Evolutionary conservation across 2,329 filamentous ascomycete species (phyloP).

Genomic region (Helminthosporium solani): DNA sequence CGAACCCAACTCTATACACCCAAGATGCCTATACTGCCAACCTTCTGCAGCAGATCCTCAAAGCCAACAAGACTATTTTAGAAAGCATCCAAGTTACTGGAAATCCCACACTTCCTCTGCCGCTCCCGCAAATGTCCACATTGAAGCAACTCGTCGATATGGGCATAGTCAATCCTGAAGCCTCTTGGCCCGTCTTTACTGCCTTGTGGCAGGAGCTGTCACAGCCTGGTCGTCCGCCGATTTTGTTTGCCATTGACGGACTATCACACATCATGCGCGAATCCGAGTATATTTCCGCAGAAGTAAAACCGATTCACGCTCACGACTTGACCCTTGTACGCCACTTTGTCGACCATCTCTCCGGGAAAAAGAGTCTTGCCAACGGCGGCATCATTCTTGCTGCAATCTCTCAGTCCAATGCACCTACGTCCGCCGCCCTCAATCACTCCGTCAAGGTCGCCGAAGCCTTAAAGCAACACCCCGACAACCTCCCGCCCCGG

Average conservation of each 20-base stretch:
- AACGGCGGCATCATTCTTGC: constrained; percentile 81
- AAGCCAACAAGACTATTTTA: constrained; percentile 70
- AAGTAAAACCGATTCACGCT: constrained; percentile 75
- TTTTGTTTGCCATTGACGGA: constrained; percentile 77
- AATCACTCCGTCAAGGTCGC: constrained; percentile 63
- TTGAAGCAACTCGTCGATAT: constrained; percentile 68
- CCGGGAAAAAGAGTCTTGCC: constrained; percentile 48
- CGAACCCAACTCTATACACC: constrained; percentile 60
- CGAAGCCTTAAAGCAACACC: constrained; percentile 44
- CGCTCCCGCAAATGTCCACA: constrained; percentile 58
- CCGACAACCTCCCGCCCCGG: constrained; percentile 42
- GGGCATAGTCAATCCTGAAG: constrained; percentile 71
- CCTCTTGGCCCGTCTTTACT: constrained; percentile 77
- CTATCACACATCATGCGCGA: constrained; percentile 78
- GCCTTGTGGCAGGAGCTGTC: constrained; percentile 80
- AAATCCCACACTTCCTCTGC: constrained; percentile 59
- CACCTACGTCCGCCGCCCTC: constrained; percentile 63
- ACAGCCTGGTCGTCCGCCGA: constrained; percentile 54
- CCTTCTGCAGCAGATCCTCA: constrained; percentile 70
- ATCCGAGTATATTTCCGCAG: constrained; percentile 71
- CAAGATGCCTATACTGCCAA: constrained; percentile 77
- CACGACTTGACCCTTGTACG: constrained; percentile 78
- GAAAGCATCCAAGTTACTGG: constrained; percentile 52
- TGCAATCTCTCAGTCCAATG: constrained; percentile 72
- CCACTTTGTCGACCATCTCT: constrained; percentile 71